Base-by-base conservation (phyloP, 108 stramenopile species). In the Nannochloropsis salina region DNA sequence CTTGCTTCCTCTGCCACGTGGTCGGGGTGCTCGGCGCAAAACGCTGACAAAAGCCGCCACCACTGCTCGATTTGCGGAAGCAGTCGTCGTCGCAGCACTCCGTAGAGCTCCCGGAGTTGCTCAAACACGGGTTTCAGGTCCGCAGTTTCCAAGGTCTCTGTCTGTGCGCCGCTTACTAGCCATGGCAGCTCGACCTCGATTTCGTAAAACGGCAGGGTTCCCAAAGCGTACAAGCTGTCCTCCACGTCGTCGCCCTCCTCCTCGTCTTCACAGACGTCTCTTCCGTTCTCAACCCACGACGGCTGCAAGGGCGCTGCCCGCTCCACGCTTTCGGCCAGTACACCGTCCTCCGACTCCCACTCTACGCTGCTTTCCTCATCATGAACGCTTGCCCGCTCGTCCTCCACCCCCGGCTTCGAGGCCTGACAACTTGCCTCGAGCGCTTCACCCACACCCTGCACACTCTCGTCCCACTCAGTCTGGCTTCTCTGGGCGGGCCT, bases 321-420 rank as follows among this genome's bases (percentile, higher is more conserved):
- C n/a, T n/a, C 61, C 2, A 4, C 61, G 5, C 61, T n/a, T n/a
- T 6, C 61, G n/a, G 20, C 61, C 3, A 2, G 20, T 74, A n/a
- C 61, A 74, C n/a, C 61, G 2, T 74, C 61, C 61, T n/a, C 61
- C 61, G 61, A 74, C 61, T 74, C 61, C 61, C 61, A 74, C n/a
- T 74, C 61, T n/a, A 74, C 61, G 61, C 61, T 74, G 15, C 8
- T n/a, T n/a, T 74, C 61, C 15, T 74, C 61, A n/a, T 2, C 4
- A 15, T 74, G 61, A 0, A 1, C 61, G 20, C n/a, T 6, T n/a
- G 15, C 61, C 8, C 6, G 20, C 20, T 74, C 61, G 3, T 74
- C 61, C 61, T 74, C 61, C 61, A 6, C 4, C 4, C n/a, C 8
- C 61, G 4, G 20, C 61, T 74, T 74, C 61, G 4, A 15, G 15